A percentile compares a stretch with the other conserved stretches of the same genome.
phyloP scores from a whole-genome alignment of 2,329 filamentous ascomycete genomes.

The Claviceps monticola region DNA sequence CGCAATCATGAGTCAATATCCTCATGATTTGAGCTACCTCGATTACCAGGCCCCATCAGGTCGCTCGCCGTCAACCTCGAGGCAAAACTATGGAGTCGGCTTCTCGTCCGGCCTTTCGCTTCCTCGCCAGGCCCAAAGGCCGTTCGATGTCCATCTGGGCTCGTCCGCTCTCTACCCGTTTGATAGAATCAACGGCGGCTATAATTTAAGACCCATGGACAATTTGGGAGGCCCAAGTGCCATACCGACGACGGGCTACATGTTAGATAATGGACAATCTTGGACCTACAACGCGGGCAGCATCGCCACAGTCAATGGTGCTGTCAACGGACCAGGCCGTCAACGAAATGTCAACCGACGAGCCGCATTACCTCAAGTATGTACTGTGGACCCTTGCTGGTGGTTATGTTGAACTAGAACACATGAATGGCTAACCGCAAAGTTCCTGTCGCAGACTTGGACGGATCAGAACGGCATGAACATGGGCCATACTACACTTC shows the following conservation, averaged over 20 bases:
- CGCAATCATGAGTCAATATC: constrained; percentile 31
- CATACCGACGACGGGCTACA: constrained; percentile 32
- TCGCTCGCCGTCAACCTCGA: constrained; percentile 55
- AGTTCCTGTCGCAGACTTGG: constrained; percentile 28
- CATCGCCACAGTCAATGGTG: constrained; percentile 48
- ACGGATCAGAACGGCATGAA: constrained; percentile 32
- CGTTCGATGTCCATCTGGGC: constrained; percentile 58
- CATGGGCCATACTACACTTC: constrained; percentile 24
- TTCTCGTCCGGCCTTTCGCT: constrained; percentile 35
- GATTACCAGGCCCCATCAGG: constrained; percentile 47
- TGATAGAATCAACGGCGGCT: constrained; percentile 50
- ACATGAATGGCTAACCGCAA: not conserved
- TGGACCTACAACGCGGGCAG: constrained; percentile 64
- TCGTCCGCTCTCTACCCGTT: constrained; percentile 53
- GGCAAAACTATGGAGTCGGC: constrained; percentile 42
- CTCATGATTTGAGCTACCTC: constrained; percentile 54
- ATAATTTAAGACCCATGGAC: constrained; percentile 45
- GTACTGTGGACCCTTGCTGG: constrained; percentile 19
- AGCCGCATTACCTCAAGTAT: constrained; percentile 59
- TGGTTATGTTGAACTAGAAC: too few species aligned
- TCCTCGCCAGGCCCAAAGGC: constrained; percentile 48
- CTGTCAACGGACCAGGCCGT: constrained; percentile 49
- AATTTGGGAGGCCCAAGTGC: constrained; percentile 24
- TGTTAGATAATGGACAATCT: constrained; percentile 57
- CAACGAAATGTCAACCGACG: constrained; percentile 40